phyloP scores from a whole-genome alignment of 2,329 filamentous ascomycete species.

The Cadophora sp. region DNA sequence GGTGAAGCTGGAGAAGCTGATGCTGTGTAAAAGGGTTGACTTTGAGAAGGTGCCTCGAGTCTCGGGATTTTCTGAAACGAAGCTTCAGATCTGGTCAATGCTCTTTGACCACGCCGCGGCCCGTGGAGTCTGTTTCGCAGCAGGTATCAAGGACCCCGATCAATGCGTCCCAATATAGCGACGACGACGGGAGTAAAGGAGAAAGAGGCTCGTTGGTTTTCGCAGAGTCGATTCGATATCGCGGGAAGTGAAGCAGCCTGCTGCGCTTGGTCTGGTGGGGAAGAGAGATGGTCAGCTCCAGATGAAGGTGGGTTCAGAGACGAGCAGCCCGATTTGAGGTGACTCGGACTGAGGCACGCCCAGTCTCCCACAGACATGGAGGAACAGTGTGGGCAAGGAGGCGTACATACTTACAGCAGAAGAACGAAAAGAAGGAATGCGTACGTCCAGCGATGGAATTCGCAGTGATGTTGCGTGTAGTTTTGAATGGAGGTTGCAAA shows the following conservation, averaged over 20 bases:
- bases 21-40: constrained; percentile 27
- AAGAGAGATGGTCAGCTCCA: constrained; percentile 10
- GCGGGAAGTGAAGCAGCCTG: constrained; percentile 20
- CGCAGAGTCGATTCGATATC: constrained; percentile 7
- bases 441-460: constrained; percentile 29
- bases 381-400: neutral
- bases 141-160: constrained; percentile 32
- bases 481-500: constrained; percentile 9
- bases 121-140: constrained; percentile 49
- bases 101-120: constrained; percentile 38
- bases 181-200: neutral
- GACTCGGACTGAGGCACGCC: neutral
- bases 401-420: constrained; percentile 33
- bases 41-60: constrained; percentile 32
- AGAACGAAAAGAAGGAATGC: constrained; percentile 25
- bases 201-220: neutral
- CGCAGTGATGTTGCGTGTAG: constrained; percentile 9
- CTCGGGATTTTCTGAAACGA: constrained; percentile 41
- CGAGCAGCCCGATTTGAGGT: neutral
- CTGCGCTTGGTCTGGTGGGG: constrained; percentile 18
- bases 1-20: constrained; percentile 30
- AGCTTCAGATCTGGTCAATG: constrained; percentile 42
- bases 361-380: neutral
- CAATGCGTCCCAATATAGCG: constrained; percentile 30
- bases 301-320: constrained; percentile 12